Conservation (phyloP, 2,329 filamentous ascomycete species). For the Xylaria sp. region DNA sequence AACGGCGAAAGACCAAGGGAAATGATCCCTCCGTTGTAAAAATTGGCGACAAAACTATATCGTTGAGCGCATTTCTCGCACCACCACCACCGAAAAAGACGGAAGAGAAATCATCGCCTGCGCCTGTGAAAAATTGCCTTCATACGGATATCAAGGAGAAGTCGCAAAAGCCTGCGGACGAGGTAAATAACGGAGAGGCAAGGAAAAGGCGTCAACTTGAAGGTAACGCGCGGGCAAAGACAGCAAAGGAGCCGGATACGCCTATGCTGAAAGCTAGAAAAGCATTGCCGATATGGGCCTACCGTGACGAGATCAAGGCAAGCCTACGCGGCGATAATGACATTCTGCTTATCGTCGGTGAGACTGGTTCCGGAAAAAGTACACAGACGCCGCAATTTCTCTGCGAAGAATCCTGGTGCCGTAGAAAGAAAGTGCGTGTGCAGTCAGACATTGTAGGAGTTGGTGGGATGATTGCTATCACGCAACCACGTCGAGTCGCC, state of each 20-base stretch:
- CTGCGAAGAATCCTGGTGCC: slow-evolving; percentile 81
- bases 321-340: slow-evolving; percentile 71
- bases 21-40: slow-evolving; percentile 53
- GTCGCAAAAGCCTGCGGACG: slow-evolving; percentile 25
- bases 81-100: slow-evolving; percentile 40
- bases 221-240: slow-evolving; percentile 12
- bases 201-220: slow-evolving; percentile 2
- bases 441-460: slow-evolving; percentile 62
- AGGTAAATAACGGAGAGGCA: slow-evolving; percentile 9
- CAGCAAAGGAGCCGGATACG: slow-evolving; percentile 35
- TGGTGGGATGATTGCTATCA: slow-evolving; percentile 89
- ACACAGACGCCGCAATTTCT: slow-evolving; percentile 96
- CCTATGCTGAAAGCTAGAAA: slow-evolving; percentile 62
- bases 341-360: slow-evolving; percentile 86
- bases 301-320: slow-evolving; percentile 75
- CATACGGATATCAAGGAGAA: slow-evolving; percentile 29
- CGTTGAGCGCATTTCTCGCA: slow-evolving; percentile 60
- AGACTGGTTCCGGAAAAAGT: slow-evolving; percentile 96
- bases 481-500: slow-evolving; percentile 91
- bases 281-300: slow-evolving; percentile 82
- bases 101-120: slow-evolving; percentile 38
- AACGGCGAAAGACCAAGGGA: slow-evolving; percentile 53
- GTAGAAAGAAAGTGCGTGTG: slow-evolving; percentile 65
- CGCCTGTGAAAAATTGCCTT: slow-evolving; percentile 23
- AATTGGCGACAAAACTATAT: slow-evolving; percentile 62